Percentiles rank a stretch among this genome's conserved stretches.
Evolutionary conservation across 805 yeast genomes (phyloP).

Genomic region (Metschnikowia drakensbergensis): DNA sequence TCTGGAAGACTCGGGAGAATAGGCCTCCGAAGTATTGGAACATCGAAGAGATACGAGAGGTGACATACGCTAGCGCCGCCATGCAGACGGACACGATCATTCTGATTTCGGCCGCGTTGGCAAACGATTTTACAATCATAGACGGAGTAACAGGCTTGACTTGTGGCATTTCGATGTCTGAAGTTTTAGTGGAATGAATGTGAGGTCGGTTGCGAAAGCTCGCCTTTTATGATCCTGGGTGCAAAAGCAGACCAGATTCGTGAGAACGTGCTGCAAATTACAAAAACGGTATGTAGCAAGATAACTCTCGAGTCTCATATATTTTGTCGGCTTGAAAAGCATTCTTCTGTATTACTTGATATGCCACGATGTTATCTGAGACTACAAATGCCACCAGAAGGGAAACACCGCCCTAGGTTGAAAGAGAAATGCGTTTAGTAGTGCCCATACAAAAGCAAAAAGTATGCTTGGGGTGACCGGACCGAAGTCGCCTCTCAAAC

Average conservation of each 20-base stretch:
- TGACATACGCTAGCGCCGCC: neutral
- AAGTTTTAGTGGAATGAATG: neutral
- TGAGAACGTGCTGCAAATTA: neutral
- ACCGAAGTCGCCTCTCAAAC: too few relatives aligned
- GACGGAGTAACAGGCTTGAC: constrained; percentile 15
- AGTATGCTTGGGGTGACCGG: too few relatives aligned
- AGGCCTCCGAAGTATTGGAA: neutral
- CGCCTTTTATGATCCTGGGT: constrained; percentile 2
- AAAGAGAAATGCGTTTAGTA: too few relatives aligned
- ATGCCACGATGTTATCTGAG: too few relatives aligned
- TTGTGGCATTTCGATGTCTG: constrained; percentile 8
- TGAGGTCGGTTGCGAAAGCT: neutral
- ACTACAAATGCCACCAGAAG: too few relatives aligned
- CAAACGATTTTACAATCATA: constrained; percentile 11
- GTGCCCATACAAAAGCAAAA: too few relatives aligned
- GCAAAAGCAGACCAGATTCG: constrained; percentile 2
- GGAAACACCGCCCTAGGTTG: too few relatives aligned
- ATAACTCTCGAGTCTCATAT: too few relatives aligned
- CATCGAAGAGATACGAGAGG: neutral
- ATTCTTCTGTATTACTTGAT: too few relatives aligned
- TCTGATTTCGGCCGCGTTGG: constrained; percentile 12
- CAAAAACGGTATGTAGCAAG: neutral
- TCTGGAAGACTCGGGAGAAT: neutral
- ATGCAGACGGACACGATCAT: neutral
- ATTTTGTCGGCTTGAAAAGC: too few relatives aligned